Base-by-base conservation (phyloP, 1,284 basidiomycete species). In the Irpex lacteus region DNA sequence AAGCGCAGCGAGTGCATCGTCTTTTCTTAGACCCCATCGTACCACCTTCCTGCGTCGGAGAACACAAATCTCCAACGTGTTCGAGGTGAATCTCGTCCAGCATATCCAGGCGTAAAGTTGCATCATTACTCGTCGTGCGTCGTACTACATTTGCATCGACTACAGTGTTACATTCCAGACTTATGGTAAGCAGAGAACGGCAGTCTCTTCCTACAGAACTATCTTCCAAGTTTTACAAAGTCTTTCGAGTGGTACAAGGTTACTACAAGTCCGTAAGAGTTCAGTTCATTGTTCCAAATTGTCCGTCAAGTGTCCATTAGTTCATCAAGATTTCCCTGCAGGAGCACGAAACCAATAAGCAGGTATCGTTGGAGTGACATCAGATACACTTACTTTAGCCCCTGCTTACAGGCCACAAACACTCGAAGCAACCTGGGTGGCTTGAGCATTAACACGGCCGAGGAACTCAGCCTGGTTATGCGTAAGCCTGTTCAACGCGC, bases 401-500 rank as follows among this genome's bases (percentile, higher is more conserved):
- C 18, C 36, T 26, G 32, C 8, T 37, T 40, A 34, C 69, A 81
- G 69, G 37, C 80, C 81, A 66, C 82, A 85, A 52, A 63, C 65
- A 1, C 76, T 74, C 13, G 69, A 50, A 32, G 64, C 70, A 38
- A 83, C 75, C 67, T 79, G 73, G 18, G 60, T 69, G 55, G 59
- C 49, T 53, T 60, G 54, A 0, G 61, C 65, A 32, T 60, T 63
- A 19, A 66, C 56, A 18, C 65, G 52, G 1, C 62, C 65, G 18
- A 66, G 60, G 62, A 63, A 66, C 21, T 21, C 55, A 18, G 19
- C 65, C 50, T 66, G 54, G 62, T 61, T 61, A 49, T 63, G 56
- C 50, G 65, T 66, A 54, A 83, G 75, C 44, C 66, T 68, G 68
- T 81, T 74, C 78, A 86, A 77, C 37, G 80, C 82, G 11, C 61